Conservation (phyloP, 176 grass and related monocot genomes). For the Carex littledalei region DNA sequence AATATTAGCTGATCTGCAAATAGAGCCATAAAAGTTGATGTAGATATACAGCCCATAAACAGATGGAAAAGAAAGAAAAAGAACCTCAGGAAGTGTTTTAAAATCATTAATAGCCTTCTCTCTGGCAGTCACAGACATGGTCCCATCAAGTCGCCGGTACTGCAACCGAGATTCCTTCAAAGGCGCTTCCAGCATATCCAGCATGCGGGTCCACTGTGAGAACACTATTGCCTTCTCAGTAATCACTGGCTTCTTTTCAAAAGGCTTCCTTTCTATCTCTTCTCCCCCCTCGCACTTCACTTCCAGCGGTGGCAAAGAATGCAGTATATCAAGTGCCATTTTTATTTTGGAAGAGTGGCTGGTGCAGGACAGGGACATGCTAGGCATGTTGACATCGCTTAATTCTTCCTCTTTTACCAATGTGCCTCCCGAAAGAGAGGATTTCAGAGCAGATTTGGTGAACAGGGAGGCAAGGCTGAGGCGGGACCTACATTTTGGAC, state of each 20-base stretch:
- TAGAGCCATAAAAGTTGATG: neutral
- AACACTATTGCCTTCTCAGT: slow-evolving; percentile 98
- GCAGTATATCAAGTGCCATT: slow-evolving; percentile 72
- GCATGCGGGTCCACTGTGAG: slow-evolving; percentile 97
- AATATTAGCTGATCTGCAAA: neutral
- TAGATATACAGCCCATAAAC: neutral
- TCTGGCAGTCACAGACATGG: slow-evolving; percentile 88
- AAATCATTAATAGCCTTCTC: slow-evolving; percentile 95
- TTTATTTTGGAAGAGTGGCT: slow-evolving; percentile 73
- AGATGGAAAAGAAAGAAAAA: slow-evolving; percentile 8
- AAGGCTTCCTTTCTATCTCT: slow-evolving; percentile 21
- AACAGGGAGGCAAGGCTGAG: slow-evolving; percentile 66
- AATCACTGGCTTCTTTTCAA: slow-evolving; percentile 36
- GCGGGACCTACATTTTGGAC: slow-evolving; percentile 55
- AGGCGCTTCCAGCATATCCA: slow-evolving; percentile 85
- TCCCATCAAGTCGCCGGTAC: slow-evolving; percentile 90
- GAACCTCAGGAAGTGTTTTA: slow-evolving; percentile 86
- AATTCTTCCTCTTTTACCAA: slow-evolving; percentile 37
- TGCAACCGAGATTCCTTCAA: slow-evolving; percentile 65
- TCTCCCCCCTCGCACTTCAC: slow-evolving; percentile 23
- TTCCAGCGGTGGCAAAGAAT: slow-evolving; percentile 57
- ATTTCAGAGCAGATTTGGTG: slow-evolving; percentile 70
- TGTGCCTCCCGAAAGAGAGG: slow-evolving; percentile 43
- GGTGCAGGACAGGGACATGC: slow-evolving; percentile 42
- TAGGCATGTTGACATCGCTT: slow-evolving; percentile 33